phyloP scores from a whole-genome alignment of 768 basidiomycete species.

The Crassisporium funariophilum region DNA sequence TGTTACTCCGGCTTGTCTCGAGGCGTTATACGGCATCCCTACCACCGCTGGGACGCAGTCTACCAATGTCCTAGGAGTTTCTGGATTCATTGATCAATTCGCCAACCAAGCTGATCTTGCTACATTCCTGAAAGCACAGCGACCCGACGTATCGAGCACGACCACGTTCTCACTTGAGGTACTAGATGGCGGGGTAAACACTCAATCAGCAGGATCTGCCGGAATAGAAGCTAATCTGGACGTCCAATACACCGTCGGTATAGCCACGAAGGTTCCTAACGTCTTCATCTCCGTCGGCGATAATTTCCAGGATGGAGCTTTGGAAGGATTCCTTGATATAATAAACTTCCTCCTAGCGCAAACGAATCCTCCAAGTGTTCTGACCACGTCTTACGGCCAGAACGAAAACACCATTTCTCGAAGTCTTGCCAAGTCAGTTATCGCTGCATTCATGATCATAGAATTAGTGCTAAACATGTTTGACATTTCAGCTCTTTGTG shows the following conservation, averaged over 20 bases:
- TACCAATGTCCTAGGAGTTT: conserved; percentile 29
- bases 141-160: conserved; percentile 31
- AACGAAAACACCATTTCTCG: conserved; percentile 41
- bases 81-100: conserved; percentile 36
- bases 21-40: conserved; percentile 37
- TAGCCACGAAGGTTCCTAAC: conserved; percentile 35
- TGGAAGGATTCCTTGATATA: conserved; percentile 37
- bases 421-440: conserved; percentile 33
- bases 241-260: conserved; percentile 38
- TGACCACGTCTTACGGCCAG: conserved; percentile 45
- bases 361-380: conserved; percentile 36
- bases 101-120: conserved; percentile 31
- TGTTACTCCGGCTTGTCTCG: conserved; percentile 36
- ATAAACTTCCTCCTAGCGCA: conserved; percentile 30
- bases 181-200: conserved; percentile 37
- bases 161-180: conserved; percentile 36
- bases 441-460: too few relatives aligned
- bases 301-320: conserved; percentile 27
- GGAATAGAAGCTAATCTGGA: conserved; percentile 39
- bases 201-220: conserved; percentile 28
- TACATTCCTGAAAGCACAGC: conserved; percentile 26
- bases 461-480: too few relatives aligned
- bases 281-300: conserved; percentile 36
- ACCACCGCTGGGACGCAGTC: conserved; percentile 29
- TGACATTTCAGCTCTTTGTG: conserved; percentile 44